Percentiles rank a stretch among this genome's conserved stretches.
Evolutionary conservation across 116 monocot genomes (phyloP).

Genomic region (Phalaenopsis hybrid): DNA sequence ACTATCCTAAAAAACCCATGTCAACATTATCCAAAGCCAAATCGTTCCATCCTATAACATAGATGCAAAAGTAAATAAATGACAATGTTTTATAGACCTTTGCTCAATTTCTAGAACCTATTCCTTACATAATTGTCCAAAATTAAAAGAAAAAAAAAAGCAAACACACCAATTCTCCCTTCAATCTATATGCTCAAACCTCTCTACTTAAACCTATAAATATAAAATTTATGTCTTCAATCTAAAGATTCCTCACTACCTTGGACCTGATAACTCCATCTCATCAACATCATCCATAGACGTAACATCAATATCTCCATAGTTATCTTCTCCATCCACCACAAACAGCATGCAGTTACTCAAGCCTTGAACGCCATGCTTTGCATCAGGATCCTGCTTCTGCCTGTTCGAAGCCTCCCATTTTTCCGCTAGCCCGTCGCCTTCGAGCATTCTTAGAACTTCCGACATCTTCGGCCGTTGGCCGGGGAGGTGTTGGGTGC

Average conservation of each 20-base stretch:
- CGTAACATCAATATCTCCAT: constrained; percentile 11
- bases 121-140: neutral
- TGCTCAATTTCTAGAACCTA: neutral
- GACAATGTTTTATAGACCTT: too few relatives aligned
- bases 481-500: constrained; percentile 56
- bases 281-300: constrained; percentile 46
- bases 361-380: neutral
- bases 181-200: neutral
- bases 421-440: constrained; percentile 70
- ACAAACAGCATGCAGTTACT: constrained; percentile 6
- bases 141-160: neutral
- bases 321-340: constrained; percentile 8
- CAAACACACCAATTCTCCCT: neutral
- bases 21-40: too few relatives aligned
- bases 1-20: too few relatives aligned
- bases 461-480: constrained; percentile 75
- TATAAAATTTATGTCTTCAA: neutral
- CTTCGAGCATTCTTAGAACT: constrained; percentile 72
- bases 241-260: constrained; percentile 11
- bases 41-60: too few relatives aligned
- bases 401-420: constrained; percentile 49
- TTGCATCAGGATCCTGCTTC: neutral
- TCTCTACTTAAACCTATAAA: neutral
- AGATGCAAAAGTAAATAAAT: too few relatives aligned
- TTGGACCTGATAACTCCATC: constrained; percentile 68